phyloP scores from a whole-genome alignment of 495 filamentous ascomycete genomes.

The Amniculicola lignicola region DNA sequence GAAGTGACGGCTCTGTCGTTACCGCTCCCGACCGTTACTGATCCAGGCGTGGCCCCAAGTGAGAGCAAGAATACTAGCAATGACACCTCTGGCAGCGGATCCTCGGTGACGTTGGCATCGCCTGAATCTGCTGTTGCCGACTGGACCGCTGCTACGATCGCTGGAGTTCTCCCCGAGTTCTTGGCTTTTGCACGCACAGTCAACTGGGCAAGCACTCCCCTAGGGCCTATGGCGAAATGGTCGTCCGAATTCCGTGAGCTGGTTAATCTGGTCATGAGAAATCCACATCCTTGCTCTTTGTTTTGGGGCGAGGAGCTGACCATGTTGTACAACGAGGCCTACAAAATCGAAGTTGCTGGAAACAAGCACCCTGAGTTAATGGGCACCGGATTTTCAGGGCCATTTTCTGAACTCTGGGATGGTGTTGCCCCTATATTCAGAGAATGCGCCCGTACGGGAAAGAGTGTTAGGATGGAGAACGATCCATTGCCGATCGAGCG shows the following conservation, averaged over 20 bases:
- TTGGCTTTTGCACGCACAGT: slow-evolving; percentile 38
- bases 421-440: slow-evolving; percentile 15
- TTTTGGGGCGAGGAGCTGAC: slow-evolving; percentile 32
- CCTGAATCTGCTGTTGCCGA: slow-evolving; percentile 36
- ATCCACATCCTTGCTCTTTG: slow-evolving; percentile 15
- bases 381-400: slow-evolving; percentile 21
- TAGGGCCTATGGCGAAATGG: slow-evolving; percentile 28
- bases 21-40: neutral
- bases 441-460: slow-evolving; percentile 32
- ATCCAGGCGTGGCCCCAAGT: neutral
- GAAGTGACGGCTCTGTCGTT: neutral
- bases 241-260: slow-evolving; percentile 20
- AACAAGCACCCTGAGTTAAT: slow-evolving; percentile 26
- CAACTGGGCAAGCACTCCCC: slow-evolving; percentile 27
- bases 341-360: slow-evolving; percentile 20
- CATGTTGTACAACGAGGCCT: slow-evolving; percentile 31
- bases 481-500: slow-evolving; percentile 27
- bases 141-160: slow-evolving; percentile 31
- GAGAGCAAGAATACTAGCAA: neutral
- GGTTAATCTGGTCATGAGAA: slow-evolving; percentile 25
- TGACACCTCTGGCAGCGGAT: neutral
- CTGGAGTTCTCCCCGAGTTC: slow-evolving; percentile 28
- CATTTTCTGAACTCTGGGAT: slow-evolving; percentile 22
- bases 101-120: slow-evolving; percentile 12
- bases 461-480: slow-evolving; percentile 15